These are phyloP conservation scores for Solanum pimpinellifolium DNA, from an alignment of 257 asterid genomes.

Conservation along the genomic window DNA sequence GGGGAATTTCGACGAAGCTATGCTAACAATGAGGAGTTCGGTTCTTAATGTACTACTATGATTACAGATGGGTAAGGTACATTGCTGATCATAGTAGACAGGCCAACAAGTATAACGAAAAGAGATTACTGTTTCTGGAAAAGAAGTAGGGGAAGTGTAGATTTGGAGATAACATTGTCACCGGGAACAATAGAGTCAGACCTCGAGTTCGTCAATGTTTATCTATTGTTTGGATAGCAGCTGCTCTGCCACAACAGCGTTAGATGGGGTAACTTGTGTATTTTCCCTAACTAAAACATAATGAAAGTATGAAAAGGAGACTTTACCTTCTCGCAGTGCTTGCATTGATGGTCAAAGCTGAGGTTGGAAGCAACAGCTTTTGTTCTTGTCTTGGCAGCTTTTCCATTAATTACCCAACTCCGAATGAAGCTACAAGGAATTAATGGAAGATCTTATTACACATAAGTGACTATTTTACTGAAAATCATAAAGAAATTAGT, in stretches of 20 bases:
- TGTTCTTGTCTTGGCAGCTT: constrained; percentile 55
- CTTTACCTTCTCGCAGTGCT: constrained; percentile 87
- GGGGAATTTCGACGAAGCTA: neutral
- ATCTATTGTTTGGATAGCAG: neutral
- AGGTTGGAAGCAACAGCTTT: constrained; percentile 68
- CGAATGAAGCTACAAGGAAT: constrained; percentile 63
- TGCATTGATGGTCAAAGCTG: constrained; percentile 80
- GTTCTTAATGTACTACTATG: neutral
- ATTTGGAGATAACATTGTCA: neutral
- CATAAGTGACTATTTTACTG: neutral
- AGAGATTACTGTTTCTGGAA: neutral
- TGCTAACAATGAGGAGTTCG: neutral
- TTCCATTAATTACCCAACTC: constrained; percentile 72
- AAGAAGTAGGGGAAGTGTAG: neutral
- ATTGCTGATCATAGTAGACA: neutral
- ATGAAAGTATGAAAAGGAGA: neutral
- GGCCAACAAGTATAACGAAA: neutral
- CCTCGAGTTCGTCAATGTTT: neutral
- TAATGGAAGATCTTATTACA: neutral
- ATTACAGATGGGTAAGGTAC: neutral
- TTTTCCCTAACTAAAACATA: neutral
- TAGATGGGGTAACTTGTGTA: neutral
- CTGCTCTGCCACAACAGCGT: neutral
- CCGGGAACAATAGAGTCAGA: neutral
- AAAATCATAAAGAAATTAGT: neutral